Percentiles rank a stretch among this genome's conserved stretches.
phyloP scores from a whole-genome alignment of 169 alveolate genomes.

The Theileria orientalis region DNA sequence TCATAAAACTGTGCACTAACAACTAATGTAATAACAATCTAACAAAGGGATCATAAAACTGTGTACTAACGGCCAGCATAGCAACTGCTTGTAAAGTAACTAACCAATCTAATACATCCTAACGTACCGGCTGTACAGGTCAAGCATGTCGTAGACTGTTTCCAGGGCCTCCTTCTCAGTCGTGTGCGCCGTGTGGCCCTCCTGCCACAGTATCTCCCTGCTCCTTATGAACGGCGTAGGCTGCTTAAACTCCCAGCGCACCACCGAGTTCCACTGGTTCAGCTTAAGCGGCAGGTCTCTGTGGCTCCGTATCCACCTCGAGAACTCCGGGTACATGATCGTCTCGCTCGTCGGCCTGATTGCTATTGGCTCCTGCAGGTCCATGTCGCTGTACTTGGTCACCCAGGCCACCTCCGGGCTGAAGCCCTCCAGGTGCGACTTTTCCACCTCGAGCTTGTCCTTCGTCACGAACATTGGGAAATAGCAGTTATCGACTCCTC shows the following conservation, averaged over 20 bases:
- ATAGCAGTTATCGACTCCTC: slow-evolving; percentile 89
- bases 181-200: slow-evolving; percentile 99
- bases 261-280: slow-evolving; percentile 97
- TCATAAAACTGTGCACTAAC: no score
- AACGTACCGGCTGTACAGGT: slow-evolving; percentile 75
- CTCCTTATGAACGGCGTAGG: slow-evolving; percentile 99
- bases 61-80: no score
- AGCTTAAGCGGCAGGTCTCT: slow-evolving; percentile 97
- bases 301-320: slow-evolving; percentile 98
- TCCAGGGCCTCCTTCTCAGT: slow-evolving; percentile 94
- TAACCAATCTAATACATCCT: not conserved
- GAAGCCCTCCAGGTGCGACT: slow-evolving; percentile 98
- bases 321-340: slow-evolving; percentile 97
- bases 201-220: slow-evolving; percentile 99
- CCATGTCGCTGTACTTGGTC: slow-evolving; percentile 93
- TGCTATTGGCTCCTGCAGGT: slow-evolving; percentile 94
- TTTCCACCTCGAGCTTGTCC: slow-evolving; percentile 93
- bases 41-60: no score
- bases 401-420: slow-evolving; percentile 99
- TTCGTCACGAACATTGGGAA: slow-evolving; percentile 95
- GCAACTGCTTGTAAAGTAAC: no score
- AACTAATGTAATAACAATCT: no score
- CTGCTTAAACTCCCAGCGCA: slow-evolving; percentile 99
- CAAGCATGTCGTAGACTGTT: slow-evolving; percentile 87
- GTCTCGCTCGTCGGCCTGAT: slow-evolving; percentile 99